phyloP scores from a whole-genome alignment of 352 stramenopile genomes.

The Pythium angustatum region DNA sequence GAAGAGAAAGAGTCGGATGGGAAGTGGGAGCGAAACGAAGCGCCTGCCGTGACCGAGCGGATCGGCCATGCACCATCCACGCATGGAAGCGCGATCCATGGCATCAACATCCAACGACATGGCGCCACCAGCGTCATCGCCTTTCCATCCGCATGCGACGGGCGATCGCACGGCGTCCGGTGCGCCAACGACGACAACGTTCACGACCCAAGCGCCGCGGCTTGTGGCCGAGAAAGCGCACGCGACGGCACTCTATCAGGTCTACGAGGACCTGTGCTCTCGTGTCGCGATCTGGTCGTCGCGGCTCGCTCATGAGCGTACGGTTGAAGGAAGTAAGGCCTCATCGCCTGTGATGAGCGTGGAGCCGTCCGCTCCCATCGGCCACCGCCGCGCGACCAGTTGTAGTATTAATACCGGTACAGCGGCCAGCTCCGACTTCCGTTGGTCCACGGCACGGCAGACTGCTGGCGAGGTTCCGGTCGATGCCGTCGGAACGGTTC shows the following conservation, averaged over 20 bases:
- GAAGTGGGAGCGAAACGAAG: slow-evolving; percentile 14
- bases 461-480: not conserved
- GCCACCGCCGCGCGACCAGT: not conserved
- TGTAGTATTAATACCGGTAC: too few relatives aligned
- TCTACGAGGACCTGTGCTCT: slow-evolving; percentile 6
- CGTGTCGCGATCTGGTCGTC: slow-evolving; percentile 15
- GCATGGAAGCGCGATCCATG: not conserved
- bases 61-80: slow-evolving; percentile 19
- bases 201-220: not conserved
- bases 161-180: too few relatives aligned
- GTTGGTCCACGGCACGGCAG: not conserved
- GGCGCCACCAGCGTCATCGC: slow-evolving; percentile 1
- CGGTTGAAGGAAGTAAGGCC: too few relatives aligned
- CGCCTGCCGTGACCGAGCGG: not conserved
- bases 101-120: slow-evolving; percentile 5
- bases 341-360: too few relatives aligned
- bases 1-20: slow-evolving; percentile 13
- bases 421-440: not conserved
- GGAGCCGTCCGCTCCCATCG: not conserved
- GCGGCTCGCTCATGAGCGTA: slow-evolving; percentile 20
- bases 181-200: too few relatives aligned
- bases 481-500: not conserved
- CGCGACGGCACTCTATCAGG: slow-evolving; percentile 16
- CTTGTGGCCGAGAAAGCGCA: slow-evolving; percentile 15
- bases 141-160: slow-evolving; percentile 9